Base-by-base conservation (phyloP, 768 basidiomycete species). In the Clitopilus hobsonii region DNA sequence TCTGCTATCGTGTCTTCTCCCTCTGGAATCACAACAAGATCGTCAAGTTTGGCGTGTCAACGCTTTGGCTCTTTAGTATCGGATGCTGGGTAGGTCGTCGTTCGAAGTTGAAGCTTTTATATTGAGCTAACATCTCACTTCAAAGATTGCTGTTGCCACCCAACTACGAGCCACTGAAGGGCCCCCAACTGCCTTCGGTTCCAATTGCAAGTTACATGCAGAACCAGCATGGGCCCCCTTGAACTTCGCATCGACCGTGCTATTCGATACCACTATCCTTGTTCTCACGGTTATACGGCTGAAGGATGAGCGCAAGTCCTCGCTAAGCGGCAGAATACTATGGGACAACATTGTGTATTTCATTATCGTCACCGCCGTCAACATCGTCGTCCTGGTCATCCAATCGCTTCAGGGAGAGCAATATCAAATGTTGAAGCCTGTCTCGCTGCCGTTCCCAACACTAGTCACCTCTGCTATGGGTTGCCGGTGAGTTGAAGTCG, bases 191-290 rank as follows among this genome's bases (percentile, higher is more conserved):
- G 55, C 61, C n/a, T 58, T 60, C 54, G 57, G 55, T 36, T 62
- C 63, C 5, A 64, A 64, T 56, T 64, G 63, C 48, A 53, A 58
- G 41, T 56, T 61, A 59, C 38, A 55, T 28, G 55, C 61, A 18
- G 60, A 62, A 26, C 53, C 57, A 13, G 54, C 56, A 10, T 61
- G 62, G 60, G 56, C 63, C 13, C 62, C 62, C 5, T 51, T 65
- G 20, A 52, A 52, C 47, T 61, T 52, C 51, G 60, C 58, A 16
- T 65, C 62, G 8, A 56, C 62, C 18, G 62, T 63, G 11, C 54
- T 51, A 10, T 62, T 65, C 56, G 64, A 65, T 55, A 51, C 58
- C 4, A 32, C 58, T 14, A 48, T 63, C 52, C 55, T 65, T 22
- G 10, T 57, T 1, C 56, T 65, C 45, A 58, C 60, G 16, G 11